Evolutionary conservation across 2,329 filamentous ascomycete species (phyloP).

Genomic region (Geosmithia morbida): DNA sequence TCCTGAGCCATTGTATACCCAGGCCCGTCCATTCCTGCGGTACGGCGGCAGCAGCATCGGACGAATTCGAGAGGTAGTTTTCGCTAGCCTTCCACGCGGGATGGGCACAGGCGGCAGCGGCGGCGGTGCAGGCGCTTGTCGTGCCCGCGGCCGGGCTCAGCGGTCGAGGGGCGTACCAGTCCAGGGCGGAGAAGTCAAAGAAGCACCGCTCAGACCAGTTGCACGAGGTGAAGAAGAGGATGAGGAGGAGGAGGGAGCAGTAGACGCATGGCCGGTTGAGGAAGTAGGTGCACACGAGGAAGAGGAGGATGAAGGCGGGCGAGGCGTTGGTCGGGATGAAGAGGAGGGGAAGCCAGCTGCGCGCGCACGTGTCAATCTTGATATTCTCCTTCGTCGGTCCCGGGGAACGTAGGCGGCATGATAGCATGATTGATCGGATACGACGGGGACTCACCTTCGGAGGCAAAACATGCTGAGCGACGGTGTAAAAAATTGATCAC

Average conservation of each 20-base stretch:
- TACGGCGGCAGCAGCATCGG: conserved; percentile 22
- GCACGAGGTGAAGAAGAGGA: conserved; percentile 84
- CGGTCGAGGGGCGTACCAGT: conserved; percentile 81
- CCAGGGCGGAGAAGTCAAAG: conserved; percentile 77
- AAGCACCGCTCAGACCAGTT: conserved; percentile 85
- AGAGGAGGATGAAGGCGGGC: conserved; percentile 72
- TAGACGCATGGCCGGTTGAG: conserved; percentile 95
- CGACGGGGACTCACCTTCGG: background rate
- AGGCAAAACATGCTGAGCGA: conserved; percentile 1
- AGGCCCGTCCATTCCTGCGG: conserved; percentile 63
- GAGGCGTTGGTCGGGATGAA: conserved; percentile 81
- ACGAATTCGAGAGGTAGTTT: conserved; percentile 44
- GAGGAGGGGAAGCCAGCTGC: conserved; percentile 72
- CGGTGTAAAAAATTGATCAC: background rate
- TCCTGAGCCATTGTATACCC: conserved; percentile 76
- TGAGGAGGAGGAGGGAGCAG: conserved; percentile 88
- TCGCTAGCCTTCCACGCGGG: background rate
- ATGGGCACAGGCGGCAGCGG: background rate
- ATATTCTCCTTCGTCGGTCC: background rate
- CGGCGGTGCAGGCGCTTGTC: background rate
- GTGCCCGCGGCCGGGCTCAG: background rate
- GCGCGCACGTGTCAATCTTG: background rate
- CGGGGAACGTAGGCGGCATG: no score
- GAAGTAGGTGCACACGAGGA: conserved; percentile 88
- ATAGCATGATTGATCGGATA: no score